These are phyloP conservation scores for Beta vulgaris DNA, from an alignment of 148 eudicot species.

Conservation along the genomic window DNA sequence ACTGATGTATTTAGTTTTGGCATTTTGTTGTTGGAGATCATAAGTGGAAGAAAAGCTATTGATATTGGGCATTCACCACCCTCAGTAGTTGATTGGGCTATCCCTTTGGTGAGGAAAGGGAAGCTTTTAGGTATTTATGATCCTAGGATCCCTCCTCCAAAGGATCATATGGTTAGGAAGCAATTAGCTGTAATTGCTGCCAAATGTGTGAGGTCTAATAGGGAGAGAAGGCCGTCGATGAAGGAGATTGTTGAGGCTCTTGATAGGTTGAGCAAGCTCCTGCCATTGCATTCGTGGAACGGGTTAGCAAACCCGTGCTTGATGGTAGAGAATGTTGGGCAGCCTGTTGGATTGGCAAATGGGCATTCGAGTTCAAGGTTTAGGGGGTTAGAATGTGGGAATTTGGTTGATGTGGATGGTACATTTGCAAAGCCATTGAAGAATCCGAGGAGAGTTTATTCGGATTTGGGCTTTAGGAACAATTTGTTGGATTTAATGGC, in stretches of 20 bases:
- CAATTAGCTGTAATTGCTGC: slow-evolving; percentile 80
- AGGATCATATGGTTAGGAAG: slow-evolving; percentile 64
- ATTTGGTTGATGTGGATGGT: slow-evolving; percentile 38
- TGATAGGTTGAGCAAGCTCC: slow-evolving; percentile 51
- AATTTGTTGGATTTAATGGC: slow-evolving; percentile 86
- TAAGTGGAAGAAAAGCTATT: slow-evolving; percentile 90
- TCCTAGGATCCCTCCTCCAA: slow-evolving; percentile 73
- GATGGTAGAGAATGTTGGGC: slow-evolving; percentile 76
- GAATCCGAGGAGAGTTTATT: slow-evolving; percentile 61
- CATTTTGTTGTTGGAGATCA: slow-evolving; percentile 77
- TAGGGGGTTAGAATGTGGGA: slow-evolving; percentile 37
- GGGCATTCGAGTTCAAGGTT: slow-evolving; percentile 30
- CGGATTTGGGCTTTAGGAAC: slow-evolving; percentile 77
- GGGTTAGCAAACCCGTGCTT: slow-evolving; percentile 73
- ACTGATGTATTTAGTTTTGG: slow-evolving; percentile 94
- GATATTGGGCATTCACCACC: slow-evolving; percentile 86
- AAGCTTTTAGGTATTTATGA: slow-evolving; percentile 54
- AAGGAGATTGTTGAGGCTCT: slow-evolving; percentile 63
- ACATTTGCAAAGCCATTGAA: slow-evolving; percentile 31
- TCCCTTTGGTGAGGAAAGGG: slow-evolving; percentile 79
- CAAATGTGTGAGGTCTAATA: slow-evolving; percentile 83
- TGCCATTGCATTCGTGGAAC: slow-evolving; percentile 74
- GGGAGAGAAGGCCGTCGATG: slow-evolving; percentile 90
- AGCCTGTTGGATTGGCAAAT: slow-evolving; percentile 46
- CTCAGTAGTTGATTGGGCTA: slow-evolving; percentile 93